A percentile compares a stretch with the other conserved stretches of the same genome.
Evolutionary conservation across 257 asterid species (phyloP).

Genomic region (Lycium ferocissimum): DNA sequence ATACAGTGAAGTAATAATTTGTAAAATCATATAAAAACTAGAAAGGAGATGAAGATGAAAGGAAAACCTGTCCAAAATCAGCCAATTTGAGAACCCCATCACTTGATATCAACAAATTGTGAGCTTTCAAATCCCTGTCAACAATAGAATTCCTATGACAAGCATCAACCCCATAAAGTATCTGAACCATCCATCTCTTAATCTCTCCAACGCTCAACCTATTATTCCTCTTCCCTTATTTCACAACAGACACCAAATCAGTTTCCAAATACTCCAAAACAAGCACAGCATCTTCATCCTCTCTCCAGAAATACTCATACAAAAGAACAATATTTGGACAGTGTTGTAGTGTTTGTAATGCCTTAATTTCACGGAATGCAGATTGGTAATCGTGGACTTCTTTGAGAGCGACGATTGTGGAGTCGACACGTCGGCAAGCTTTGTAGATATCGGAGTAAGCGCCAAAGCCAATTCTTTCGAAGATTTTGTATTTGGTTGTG

Average conservation of each 20-base stretch:
- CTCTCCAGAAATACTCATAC: conserved; percentile 90
- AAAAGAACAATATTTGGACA: conserved; percentile 74
- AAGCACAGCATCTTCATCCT: conserved; percentile 88
- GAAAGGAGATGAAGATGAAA: no score
- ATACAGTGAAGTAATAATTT: no score
- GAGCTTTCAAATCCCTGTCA: no score
- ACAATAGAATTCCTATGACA: conserved; percentile 9
- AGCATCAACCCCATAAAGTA: conserved; percentile 71
- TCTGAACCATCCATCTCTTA: conserved; percentile 90
- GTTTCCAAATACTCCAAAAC: conserved; percentile 89
- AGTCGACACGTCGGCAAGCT: conserved; percentile 79
- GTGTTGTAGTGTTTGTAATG: conserved; percentile 70
- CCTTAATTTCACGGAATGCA: conserved; percentile 82
- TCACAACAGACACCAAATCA: conserved; percentile 70
- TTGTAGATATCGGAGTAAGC: conserved; percentile 95
- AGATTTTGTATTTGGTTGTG: conserved; percentile 71
- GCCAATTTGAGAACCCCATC: no score
- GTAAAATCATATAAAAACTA: no score
- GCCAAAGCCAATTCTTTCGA: conserved; percentile 84
- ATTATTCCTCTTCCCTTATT: conserved; percentile 67
- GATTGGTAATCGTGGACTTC: conserved; percentile 94
- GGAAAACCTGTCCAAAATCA: no score
- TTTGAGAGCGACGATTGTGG: conserved; percentile 76
- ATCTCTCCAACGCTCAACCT: conserved; percentile 75
- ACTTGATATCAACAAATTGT: no score